Percentiles rank a stretch among this genome's conserved stretches.
Conservation (phyloP, 176 grass and related monocot genomes). For the Eleusine coracana region DNA sequence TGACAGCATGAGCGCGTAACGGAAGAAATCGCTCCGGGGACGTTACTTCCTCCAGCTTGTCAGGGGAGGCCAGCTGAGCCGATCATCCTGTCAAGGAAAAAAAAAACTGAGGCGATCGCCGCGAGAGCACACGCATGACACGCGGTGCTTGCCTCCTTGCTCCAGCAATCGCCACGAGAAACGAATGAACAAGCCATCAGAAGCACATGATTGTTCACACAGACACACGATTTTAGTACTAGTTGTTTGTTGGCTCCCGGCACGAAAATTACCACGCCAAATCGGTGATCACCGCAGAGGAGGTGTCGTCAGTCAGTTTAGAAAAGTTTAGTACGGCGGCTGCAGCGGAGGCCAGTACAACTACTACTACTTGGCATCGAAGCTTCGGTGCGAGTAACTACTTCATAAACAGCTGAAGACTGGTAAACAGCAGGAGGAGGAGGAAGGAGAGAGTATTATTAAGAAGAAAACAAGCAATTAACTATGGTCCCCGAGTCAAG, state of each 20-base stretch:
- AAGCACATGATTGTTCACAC: background rate
- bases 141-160: constrained; percentile 40
- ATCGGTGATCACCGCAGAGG: background rate
- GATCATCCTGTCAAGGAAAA: too few species aligned
- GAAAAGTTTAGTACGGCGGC: background rate
- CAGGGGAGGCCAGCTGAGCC: too few species aligned
- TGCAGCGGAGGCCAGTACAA: background rate
- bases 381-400: constrained; percentile 26
- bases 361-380: constrained; percentile 23
- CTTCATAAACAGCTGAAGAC: too few species aligned
- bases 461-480: too few species aligned
- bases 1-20: too few species aligned
- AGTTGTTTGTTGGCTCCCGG: background rate
- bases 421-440: too few species aligned
- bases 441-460: too few species aligned
- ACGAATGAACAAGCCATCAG: background rate
- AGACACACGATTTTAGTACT: too few species aligned
- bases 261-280: too few species aligned
- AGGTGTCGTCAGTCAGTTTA: background rate
- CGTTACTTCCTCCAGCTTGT: too few species aligned
- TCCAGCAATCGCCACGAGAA: background rate
- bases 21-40: too few species aligned
- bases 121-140: background rate
- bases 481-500: background rate
- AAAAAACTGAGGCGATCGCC: too few species aligned